These are phyloP conservation scores for Exutisphaerella laricina DNA, from an alignment of 2,329 filamentous ascomycete species.

Conservation along the genomic window DNA sequence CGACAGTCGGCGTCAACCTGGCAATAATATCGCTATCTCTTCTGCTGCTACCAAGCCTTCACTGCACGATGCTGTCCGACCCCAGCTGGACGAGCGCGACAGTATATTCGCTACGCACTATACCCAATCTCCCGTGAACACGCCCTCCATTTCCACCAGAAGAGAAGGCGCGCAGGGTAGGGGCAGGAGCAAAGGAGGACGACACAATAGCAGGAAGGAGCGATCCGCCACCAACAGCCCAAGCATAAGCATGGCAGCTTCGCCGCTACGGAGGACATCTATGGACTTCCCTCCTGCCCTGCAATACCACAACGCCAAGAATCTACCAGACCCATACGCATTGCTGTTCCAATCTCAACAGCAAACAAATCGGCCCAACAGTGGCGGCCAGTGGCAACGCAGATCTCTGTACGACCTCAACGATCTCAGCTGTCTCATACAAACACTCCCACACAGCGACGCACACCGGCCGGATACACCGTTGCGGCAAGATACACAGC, in stretches of 20 bases:
- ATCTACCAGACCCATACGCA: slow-evolving; percentile 1
- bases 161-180: slow-evolving; percentile 2
- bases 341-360: slow-evolving; percentile 9
- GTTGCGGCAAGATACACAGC: slow-evolving; percentile 11
- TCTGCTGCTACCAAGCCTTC: slow-evolving; percentile 3
- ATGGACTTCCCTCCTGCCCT: slow-evolving; percentile 13
- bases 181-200: slow-evolving; percentile 15
- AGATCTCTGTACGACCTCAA: slow-evolving; percentile 31
- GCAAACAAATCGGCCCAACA: slow-evolving; percentile 7
- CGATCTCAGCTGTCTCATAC: slow-evolving; percentile 18
- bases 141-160: slow-evolving; percentile 23
- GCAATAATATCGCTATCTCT: neutral
- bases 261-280: slow-evolving; percentile 9
- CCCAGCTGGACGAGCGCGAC: slow-evolving; percentile 57
- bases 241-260: slow-evolving; percentile 12
- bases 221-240: slow-evolving; percentile 2
- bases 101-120: slow-evolving; percentile 61
- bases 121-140: slow-evolving; percentile 44
- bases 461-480: slow-evolving; percentile 14
- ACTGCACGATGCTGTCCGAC: slow-evolving; percentile 35
- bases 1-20: neutral
- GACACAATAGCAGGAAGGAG: slow-evolving; percentile 11
- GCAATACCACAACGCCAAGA: slow-evolving; percentile 10
- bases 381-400: slow-evolving; percentile 26
- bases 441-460: slow-evolving; percentile 7